phyloP scores from a whole-genome alignment of 1,139 yeast genomes.

The Taphrina confusa region DNA sequence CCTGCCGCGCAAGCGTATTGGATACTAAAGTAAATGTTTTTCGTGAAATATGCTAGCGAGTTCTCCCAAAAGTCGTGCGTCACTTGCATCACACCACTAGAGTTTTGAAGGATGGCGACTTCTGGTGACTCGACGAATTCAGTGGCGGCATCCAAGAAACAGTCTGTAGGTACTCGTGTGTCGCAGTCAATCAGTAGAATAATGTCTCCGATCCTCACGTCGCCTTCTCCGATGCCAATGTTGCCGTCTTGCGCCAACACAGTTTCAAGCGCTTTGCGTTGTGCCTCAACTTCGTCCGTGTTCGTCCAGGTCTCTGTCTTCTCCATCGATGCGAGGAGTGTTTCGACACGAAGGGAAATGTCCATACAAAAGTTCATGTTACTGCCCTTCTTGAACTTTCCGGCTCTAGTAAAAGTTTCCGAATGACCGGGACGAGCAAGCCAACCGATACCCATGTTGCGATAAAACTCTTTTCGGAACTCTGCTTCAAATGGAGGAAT shows the following conservation, averaged over 20 bases:
- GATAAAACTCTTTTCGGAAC: constrained; percentile 34
- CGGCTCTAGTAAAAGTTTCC: constrained; percentile 36
- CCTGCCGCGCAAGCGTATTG: constrained; percentile 38
- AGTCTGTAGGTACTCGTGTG: constrained; percentile 39
- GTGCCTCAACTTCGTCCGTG: constrained; percentile 3
- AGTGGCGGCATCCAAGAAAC: constrained; percentile 40
- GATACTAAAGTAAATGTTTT: constrained; percentile 37
- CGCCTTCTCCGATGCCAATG: constrained; percentile 36
- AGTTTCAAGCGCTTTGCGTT: background rate
- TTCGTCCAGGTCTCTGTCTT: constrained; percentile 23
- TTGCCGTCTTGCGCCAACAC: constrained; percentile 5
- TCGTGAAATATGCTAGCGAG: constrained; percentile 39
- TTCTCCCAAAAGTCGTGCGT: constrained; percentile 38
- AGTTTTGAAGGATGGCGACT: constrained; percentile 38
- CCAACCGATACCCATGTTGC: constrained; percentile 37
- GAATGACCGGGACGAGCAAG: constrained; percentile 38
- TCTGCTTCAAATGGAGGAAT: constrained; percentile 6
- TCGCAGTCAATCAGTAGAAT: constrained; percentile 39
- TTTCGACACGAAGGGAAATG: constrained; percentile 37
- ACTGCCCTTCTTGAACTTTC: constrained; percentile 39
- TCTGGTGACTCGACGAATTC: constrained; percentile 38
- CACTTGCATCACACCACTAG: constrained; percentile 38
- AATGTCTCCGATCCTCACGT: constrained; percentile 39
- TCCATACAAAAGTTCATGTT: constrained; percentile 38
- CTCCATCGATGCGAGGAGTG: constrained; percentile 20